Percentiles rank a stretch among this genome's conserved stretches.
Conservation (phyloP, 495 filamentous ascomycete species). For the Hyaloscypha variabilis region DNA sequence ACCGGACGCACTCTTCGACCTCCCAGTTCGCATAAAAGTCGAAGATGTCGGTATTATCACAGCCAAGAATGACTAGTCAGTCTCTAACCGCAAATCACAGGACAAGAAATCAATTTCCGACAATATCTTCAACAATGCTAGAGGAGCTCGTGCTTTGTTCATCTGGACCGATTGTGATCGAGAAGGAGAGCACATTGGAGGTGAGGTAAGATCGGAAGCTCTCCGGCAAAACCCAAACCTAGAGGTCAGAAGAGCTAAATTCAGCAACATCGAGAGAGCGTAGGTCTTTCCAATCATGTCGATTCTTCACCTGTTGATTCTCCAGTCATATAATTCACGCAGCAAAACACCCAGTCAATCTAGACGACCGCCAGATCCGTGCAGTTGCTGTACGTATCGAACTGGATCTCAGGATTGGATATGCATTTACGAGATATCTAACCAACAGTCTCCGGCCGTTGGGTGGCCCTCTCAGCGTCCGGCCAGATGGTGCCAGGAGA, state of each 20-base stretch:
- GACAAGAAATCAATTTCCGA: constrained; percentile 78
- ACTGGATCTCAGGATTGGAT: constrained; percentile 88
- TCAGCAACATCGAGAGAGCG: constrained; percentile 95
- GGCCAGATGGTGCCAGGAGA: constrained; percentile 42
- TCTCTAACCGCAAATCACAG: constrained; percentile 39
- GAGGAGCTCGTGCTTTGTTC: constrained; percentile 68
- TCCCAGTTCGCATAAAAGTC: constrained; percentile 67
- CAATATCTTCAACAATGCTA: constrained; percentile 82
- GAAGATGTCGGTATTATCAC: constrained; percentile 52
- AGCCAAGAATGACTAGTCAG: neutral
- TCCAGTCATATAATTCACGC: constrained; percentile 80
- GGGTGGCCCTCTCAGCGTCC: constrained; percentile 51
- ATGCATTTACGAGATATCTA: constrained; percentile 87
- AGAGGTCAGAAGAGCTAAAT: constrained; percentile 81
- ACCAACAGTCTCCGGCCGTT: constrained; percentile 73
- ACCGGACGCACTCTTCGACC: constrained; percentile 81
- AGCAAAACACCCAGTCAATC: constrained; percentile 70
- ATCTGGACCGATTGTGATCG: constrained; percentile 99
- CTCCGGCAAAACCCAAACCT: constrained; percentile 70
- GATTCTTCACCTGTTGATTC: constrained; percentile 17
- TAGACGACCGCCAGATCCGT: constrained; percentile 85
- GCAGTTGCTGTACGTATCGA: constrained; percentile 91
- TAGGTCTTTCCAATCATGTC: constrained; percentile 44
- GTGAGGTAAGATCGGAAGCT: constrained; percentile 87
- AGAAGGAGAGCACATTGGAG: constrained; percentile 94